Evolutionary conservation across 2,329 filamentous ascomycete species (phyloP), one percentile per base, ranked within the genome.

Genomic region (Thermothelomyces thermophilus): DNA sequence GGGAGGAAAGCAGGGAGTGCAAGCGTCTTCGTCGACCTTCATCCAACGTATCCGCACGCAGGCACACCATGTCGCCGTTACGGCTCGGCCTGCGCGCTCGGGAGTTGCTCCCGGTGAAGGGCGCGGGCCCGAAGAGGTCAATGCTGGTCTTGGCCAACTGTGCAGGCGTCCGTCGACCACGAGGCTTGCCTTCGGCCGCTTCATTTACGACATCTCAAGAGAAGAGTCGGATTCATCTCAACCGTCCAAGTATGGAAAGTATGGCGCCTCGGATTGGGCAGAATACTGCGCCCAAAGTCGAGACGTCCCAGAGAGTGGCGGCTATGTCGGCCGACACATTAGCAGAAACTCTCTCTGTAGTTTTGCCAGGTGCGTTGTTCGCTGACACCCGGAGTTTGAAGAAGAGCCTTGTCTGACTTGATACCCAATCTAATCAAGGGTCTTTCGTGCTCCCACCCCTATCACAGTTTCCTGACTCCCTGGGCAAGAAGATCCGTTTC

Each of bases 371-470:
- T 58, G 31, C 20, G 47, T 51, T 8, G 33, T 9, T n/a, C 17
- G 11, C 22, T 22, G 19, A 16, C 28, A 7, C 1, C 22, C 17
- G 26, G 17, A 19, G 9, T 1, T 28, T 14, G 11, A 28, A 3
- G 3, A n/a, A 17, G 8, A 11, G 28, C 26, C 11, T 11, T 41
- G 19, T 30, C 50, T 54, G 16, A 54, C 41, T 31, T 8, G 30
- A 4, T 19, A 33, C 10, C 31, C 40, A 20, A 10, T 40, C 3
- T 28, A 24, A 13, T 50, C n/a, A n/a, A 77, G 75, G 70, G 55
- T 76, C 74, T n/a, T 73, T 78, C 48, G 62, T 77, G 40, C 54
- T 72, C 14, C 63, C 75, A 9, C 70, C 71, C 1, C 42, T 73
- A 22, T 64, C 66, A 3, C 42, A 46, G 9, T 60, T 57, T 22